These are phyloP conservation scores for Psidium guajava DNA, from an alignment of 345 rosid species.

Conservation along the genomic window DNA sequence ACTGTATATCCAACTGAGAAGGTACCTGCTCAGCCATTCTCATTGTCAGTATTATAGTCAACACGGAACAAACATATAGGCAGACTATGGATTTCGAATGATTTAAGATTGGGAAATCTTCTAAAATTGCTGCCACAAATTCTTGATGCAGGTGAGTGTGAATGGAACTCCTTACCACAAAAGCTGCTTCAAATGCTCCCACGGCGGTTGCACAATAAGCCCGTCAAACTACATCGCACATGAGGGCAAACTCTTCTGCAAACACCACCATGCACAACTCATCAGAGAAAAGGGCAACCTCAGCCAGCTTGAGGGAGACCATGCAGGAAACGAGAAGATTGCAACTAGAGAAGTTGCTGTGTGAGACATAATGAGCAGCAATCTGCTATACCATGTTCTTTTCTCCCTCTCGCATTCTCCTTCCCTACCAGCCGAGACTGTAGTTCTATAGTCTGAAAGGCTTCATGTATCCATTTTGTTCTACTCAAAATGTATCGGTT, in stretches of 20 bases:
- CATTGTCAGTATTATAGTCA: not conserved
- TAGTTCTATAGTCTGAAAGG: not conserved
- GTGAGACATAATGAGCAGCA: not conserved
- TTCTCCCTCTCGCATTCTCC: not conserved
- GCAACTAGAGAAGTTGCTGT: not conserved
- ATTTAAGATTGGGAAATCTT: not conserved
- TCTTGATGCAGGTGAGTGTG: conserved; percentile 57
- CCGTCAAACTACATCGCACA: conserved; percentile 89
- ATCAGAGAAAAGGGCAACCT: conserved; percentile 82
- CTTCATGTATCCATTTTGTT: not conserved
- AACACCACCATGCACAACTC: conserved; percentile 85
- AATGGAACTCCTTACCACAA: conserved; percentile 86
- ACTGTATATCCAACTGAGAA: conserved; percentile 87
- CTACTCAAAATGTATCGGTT: not conserved
- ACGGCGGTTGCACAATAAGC: conserved; percentile 86
- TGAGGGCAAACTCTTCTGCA: conserved; percentile 87
- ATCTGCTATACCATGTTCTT: not conserved
- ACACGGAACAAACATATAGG: not conserved
- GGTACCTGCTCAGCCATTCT: conserved; percentile 20
- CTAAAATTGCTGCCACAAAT: not conserved
- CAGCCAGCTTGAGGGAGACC: conserved; percentile 60
- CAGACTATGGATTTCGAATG: not conserved
- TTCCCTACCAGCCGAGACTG: not conserved
- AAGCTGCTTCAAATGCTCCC: conserved; percentile 93
- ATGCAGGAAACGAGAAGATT: conserved; percentile 36